A percentile compares a stretch with the other conserved stretches of the same genome.
phyloP scores from a whole-genome alignment of 2,329 filamentous ascomycete species.

The Aspergillus quadrilineatus region DNA sequence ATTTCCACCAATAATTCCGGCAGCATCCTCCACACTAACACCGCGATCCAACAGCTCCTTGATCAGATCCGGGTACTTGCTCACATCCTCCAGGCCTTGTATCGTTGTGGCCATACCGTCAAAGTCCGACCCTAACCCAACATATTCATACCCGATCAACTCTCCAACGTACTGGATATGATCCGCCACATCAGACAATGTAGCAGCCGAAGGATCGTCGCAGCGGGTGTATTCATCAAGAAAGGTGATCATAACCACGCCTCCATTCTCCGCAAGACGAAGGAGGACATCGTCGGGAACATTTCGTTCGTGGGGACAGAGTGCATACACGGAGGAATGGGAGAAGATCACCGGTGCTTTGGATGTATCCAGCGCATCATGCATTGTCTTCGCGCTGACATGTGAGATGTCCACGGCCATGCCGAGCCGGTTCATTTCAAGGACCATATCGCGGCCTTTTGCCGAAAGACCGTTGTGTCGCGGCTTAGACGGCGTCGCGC shows the following conservation, averaged over 20 bases:
- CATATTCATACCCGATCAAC: slow-evolving; percentile 80
- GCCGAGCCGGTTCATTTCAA: slow-evolving; percentile 91
- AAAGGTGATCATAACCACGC: slow-evolving; percentile 91
- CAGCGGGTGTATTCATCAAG: slow-evolving; percentile 80
- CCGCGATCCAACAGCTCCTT: slow-evolving; percentile 71
- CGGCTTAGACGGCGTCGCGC: slow-evolving; percentile 58
- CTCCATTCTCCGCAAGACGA: slow-evolving; percentile 69
- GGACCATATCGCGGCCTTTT: slow-evolving; percentile 66
- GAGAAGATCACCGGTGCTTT: slow-evolving; percentile 83
- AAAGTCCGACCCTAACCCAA: slow-evolving; percentile 87
- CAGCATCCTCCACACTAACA: slow-evolving; percentile 70
- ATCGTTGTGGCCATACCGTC: slow-evolving; percentile 67
- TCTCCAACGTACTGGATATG: slow-evolving; percentile 83
- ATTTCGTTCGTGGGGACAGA: slow-evolving; percentile 88
- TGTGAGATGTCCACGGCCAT: slow-evolving; percentile 93
- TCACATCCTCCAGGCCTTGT: slow-evolving; percentile 77
- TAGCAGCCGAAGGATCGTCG: slow-evolving; percentile 66
- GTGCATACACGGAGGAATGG: slow-evolving; percentile 75
- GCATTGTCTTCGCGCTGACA: slow-evolving; percentile 76
- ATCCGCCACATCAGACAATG: slow-evolving; percentile 71
- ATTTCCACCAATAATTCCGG: slow-evolving; percentile 76
- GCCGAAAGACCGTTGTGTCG: slow-evolving; percentile 64
- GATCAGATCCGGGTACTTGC: slow-evolving; percentile 76
- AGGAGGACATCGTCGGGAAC: slow-evolving; percentile 80
- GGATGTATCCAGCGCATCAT: slow-evolving; percentile 73